Base-by-base conservation (phyloP, 2,329 filamentous ascomycete genomes). In the Ophiostoma montium region DNA sequence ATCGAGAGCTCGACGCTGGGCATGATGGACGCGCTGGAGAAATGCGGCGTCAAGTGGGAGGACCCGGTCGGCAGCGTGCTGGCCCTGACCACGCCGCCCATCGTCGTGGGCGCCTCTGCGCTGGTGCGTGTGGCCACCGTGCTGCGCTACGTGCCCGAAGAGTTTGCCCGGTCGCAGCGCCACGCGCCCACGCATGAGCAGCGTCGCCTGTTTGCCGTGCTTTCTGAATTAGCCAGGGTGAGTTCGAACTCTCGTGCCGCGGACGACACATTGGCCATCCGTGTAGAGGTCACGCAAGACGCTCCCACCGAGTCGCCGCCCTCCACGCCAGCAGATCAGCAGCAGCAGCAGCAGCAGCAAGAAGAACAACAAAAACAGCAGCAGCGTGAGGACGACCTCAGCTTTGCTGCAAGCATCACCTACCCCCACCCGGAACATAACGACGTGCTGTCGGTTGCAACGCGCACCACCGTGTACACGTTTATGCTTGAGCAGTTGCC, bases 21-120 rank as follows among this genome's bases (percentile, higher is more conserved):
- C 38, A 55, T 53, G 53, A 53, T 55, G 53, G 47, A 39, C 13
- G 48, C 53, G 8, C 50, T 55, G 9, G 46, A 13, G 2, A 18
- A 32, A 3, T 49, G 47, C 19, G 51, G 53, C 3, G 53, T 55
- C 5, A 15, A 33, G 31, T 55, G 53, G 53, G 38, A 41, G 38
- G 33, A 49, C 7, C 38, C 49, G 3, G 23, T 55, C 27, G 32
- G 32, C 3, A 30, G 19, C 2, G 7, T 54, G 3, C 4, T 52
- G 35, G 47, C 13, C 8, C 49, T 54, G 12, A 15, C 32, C 6
- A 12, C 35, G 3, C 27, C 38, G 15, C 4, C 10, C 9, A 2
- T 9, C 8, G 5, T 9, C 8, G 27, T 3, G 38, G 13, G 12
- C 5, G 30, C 42, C 11, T n/a, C 13, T 31, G 42, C 16, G 10